A percentile compares a stretch with the other conserved stretches of the same genome.
These are phyloP conservation scores for Ambrosia trifida DNA, from an alignment of 129 eudicot genomes.

Conservation along the genomic window DNA sequence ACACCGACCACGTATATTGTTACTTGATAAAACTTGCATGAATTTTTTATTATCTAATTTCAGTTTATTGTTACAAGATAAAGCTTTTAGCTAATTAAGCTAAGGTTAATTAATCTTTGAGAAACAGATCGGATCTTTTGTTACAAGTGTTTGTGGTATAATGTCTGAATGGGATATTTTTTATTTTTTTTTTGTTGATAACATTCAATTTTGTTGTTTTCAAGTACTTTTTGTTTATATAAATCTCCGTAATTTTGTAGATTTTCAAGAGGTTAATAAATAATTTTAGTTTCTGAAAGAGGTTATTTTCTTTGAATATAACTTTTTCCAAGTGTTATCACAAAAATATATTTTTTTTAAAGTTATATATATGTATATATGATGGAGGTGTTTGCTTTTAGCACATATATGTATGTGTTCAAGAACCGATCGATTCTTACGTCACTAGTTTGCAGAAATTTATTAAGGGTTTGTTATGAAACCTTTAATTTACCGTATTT, in stretches of 20 bases:
- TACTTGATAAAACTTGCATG: too few relatives aligned
- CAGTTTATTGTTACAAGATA: constrained; percentile 11
- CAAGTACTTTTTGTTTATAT: neutral
- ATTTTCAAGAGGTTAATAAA: neutral
- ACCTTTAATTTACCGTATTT: neutral
- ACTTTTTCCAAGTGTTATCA: neutral
- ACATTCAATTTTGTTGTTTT: neutral
- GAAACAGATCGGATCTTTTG: neutral
- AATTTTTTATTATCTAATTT: too few relatives aligned
- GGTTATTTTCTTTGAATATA: neutral
- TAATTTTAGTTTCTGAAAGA: neutral
- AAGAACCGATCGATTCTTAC: neutral
- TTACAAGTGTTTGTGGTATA: neutral
- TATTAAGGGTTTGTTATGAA: neutral
- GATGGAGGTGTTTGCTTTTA: neutral
- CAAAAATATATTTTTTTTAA: neutral
- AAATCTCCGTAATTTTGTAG: neutral
- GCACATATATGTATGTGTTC: neutral
- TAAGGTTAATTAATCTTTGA: constrained; percentile 7
- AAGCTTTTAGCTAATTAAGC: neutral
- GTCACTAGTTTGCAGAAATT: neutral
- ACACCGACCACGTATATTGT: too few relatives aligned
- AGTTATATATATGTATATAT: neutral
- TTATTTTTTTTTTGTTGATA: neutral
- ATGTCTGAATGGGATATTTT: neutral